These are phyloP conservation scores for Blastobotrys proliferans DNA, from an alignment of 1,139 yeast species.

Conservation along the genomic window DNA sequence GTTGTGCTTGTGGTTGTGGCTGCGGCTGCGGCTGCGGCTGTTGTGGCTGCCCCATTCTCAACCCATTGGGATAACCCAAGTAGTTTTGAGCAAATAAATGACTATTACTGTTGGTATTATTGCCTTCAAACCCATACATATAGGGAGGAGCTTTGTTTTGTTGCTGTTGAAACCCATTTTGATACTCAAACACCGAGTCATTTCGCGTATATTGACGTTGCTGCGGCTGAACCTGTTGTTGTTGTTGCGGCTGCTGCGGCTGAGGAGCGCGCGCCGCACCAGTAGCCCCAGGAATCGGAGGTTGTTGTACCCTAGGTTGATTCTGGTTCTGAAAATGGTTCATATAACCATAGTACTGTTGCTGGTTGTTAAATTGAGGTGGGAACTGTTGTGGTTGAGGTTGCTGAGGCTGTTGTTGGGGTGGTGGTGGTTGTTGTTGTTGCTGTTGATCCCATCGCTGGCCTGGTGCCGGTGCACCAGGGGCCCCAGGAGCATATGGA, in stretches of 20 bases:
- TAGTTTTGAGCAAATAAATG: background rate
- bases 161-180: background rate
- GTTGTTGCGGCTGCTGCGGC: background rate
- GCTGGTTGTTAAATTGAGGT: background rate
- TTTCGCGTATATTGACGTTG: background rate
- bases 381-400: background rate
- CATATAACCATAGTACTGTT: background rate
- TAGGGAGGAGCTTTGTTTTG: background rate
- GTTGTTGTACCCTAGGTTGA: background rate
- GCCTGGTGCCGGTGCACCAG: conserved; percentile 17
- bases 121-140: conserved; percentile 4
- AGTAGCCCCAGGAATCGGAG: too few relatives aligned
- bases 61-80: background rate
- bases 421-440: background rate
- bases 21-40: conserved; percentile 8
- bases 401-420: background rate
- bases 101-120: too few relatives aligned
- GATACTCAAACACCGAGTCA: background rate
- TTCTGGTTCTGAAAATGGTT: background rate
- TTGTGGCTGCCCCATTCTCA: conserved; percentile 2
- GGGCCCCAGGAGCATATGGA: conserved; percentile 10
- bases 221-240: conserved; percentile 3
- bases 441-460: conserved; percentile 14
- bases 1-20: conserved; percentile 6
- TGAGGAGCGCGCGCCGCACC: too few relatives aligned